Evolutionary conservation across 768 basidiomycete species (phyloP).

Genomic region (Pisolithus orientalis): DNA sequence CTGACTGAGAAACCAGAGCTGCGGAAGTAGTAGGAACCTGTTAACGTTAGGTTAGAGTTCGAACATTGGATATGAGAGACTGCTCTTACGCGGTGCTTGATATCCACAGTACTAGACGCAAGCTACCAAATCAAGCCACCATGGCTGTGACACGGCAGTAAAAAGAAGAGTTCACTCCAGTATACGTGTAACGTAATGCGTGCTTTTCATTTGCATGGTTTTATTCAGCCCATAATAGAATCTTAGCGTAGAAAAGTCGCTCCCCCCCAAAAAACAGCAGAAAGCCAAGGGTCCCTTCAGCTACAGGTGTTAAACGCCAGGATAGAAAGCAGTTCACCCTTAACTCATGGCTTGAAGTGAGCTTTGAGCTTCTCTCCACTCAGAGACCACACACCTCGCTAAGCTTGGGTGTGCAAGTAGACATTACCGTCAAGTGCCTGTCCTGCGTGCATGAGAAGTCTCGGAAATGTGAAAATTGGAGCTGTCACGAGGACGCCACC

Average conservation of each 20-base stretch:
- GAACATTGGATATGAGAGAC: background rate
- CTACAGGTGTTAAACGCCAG: background rate
- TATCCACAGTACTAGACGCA: background rate
- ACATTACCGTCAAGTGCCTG: slow-evolving; percentile 5
- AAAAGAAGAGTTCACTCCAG: background rate
- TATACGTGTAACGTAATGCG: background rate
- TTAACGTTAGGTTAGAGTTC: slow-evolving; percentile 1
- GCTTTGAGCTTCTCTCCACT: slow-evolving; percentile 24
- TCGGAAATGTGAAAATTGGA: slow-evolving; percentile 16
- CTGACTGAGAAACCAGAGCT: no score
- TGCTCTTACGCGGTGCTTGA: background rate
- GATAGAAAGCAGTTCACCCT: slow-evolving; percentile 10
- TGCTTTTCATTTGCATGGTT: background rate
- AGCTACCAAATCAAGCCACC: background rate
- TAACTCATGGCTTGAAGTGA: slow-evolving; percentile 10
- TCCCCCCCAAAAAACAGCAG: background rate
- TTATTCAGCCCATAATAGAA: background rate
- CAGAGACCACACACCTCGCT: slow-evolving; percentile 22
- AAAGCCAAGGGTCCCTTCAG: background rate
- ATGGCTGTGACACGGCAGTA: background rate
- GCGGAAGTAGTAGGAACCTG: no score
- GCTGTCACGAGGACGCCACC: background rate
- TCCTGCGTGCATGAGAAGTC: slow-evolving; percentile 1
- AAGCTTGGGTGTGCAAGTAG: slow-evolving; percentile 11
- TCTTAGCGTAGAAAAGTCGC: background rate